phyloP scores from a whole-genome alignment of 805 yeast species.

The Soucietia sequanensis region DNA sequence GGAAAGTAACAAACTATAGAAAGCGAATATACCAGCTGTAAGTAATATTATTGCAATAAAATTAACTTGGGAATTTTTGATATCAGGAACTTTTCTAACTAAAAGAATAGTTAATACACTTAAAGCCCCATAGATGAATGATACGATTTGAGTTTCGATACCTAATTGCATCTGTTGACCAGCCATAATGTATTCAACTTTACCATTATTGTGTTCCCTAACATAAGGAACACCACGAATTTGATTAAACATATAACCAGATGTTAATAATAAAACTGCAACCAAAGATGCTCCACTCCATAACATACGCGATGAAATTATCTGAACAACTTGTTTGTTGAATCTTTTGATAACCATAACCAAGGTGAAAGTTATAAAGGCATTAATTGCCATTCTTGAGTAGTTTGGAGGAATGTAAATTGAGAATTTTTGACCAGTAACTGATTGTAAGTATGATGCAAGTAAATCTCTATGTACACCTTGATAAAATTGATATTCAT shows the following conservation, averaged over 20 bases:
- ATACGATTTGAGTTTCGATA: slow-evolving; percentile 84
- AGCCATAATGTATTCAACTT: slow-evolving; percentile 36
- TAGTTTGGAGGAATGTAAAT: slow-evolving; percentile 45
- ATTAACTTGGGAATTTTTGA: slow-evolving; percentile 44
- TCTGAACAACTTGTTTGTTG: slow-evolving; percentile 26
- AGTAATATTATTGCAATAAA: slow-evolving; percentile 48
- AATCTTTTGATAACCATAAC: slow-evolving; percentile 26
- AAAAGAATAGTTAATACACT: slow-evolving; percentile 60
- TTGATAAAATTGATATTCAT: slow-evolving; percentile 46
- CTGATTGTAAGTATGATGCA: slow-evolving; percentile 29
- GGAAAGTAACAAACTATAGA: slow-evolving; percentile 62
- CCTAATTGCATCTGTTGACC: slow-evolving; percentile 81
- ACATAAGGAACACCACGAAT: slow-evolving; percentile 75
- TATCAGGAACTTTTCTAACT: slow-evolving; percentile 53
- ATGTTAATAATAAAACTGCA: slow-evolving; percentile 64
- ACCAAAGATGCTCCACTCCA: slow-evolving; percentile 77
- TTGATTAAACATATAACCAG: slow-evolving; percentile 92
- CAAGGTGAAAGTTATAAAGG: slow-evolving; percentile 32
- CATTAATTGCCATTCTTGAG: slow-evolving; percentile 31
- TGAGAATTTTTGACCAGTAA: slow-evolving; percentile 34
- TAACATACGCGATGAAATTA: slow-evolving; percentile 52
- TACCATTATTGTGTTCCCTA: slow-evolving; percentile 40
- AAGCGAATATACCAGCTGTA: slow-evolving; percentile 46
- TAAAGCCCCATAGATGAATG: slow-evolving; percentile 68
- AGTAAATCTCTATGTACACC: slow-evolving; percentile 43